These are phyloP conservation scores for Hymenoscyphus scutula DNA, from an alignment of 2,329 filamentous ascomycete species.

Conservation along the genomic window DNA sequence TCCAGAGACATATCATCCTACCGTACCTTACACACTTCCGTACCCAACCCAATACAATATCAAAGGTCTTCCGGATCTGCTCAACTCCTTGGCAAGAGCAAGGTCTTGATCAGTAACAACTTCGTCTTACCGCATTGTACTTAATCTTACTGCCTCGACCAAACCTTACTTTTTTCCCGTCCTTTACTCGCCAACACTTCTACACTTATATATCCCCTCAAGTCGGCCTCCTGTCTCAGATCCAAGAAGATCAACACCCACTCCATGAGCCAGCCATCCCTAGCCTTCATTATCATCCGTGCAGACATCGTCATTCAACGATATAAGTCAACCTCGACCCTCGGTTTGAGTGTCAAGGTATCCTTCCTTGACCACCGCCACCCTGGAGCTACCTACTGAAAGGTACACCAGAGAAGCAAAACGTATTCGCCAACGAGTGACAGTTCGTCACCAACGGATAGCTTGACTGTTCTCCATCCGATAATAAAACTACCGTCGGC, in stretches of 20 bases:
- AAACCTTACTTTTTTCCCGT: conserved; percentile 17
- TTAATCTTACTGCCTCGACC: conserved; percentile 29
- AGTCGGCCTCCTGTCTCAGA: conserved; percentile 28
- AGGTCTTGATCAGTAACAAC: conserved; percentile 25
- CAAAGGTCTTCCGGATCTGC: conserved; percentile 13
- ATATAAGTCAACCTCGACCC: conserved; percentile 7
- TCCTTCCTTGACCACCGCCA: conserved; percentile 13
- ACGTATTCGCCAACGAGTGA: not conserved
- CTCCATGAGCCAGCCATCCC: conserved; percentile 12
- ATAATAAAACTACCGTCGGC: conserved; percentile 31
- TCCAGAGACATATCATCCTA: conserved; percentile 10
- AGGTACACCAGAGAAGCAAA: conserved; percentile 21
- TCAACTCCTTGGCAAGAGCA: conserved; percentile 17
- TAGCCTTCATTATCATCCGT: conserved; percentile 19
- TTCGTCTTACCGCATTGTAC: conserved; percentile 31
- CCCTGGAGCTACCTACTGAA: conserved; percentile 19
- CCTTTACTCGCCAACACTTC: conserved; percentile 9
- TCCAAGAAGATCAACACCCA: conserved; percentile 23
- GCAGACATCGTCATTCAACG: conserved; percentile 5
- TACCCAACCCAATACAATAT: conserved; percentile 15
- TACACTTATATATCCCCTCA: conserved; percentile 29
- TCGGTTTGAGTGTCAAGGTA: conserved; percentile 8
- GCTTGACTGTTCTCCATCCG: conserved; percentile 17
- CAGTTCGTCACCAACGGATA: not conserved
- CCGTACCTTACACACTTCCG: conserved; percentile 2